These are phyloP conservation scores for Dendrobium huoshanense DNA, from an alignment of 106 monocot genomes.

Conservation along the genomic window DNA sequence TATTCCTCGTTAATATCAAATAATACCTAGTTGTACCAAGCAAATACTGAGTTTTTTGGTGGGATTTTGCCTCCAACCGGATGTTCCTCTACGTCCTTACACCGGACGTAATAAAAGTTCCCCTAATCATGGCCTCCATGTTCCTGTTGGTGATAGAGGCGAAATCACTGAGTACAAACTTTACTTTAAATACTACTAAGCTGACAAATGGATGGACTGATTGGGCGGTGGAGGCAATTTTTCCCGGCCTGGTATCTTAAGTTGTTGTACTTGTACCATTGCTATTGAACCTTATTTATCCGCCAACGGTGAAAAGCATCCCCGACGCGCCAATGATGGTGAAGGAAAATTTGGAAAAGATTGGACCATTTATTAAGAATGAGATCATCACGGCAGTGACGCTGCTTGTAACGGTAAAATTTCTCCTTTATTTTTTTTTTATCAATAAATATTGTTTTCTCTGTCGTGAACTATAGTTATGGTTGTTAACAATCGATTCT, in stretches of 20 bases:
- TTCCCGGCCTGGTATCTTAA: conserved; percentile 86
- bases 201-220: conserved; percentile 94
- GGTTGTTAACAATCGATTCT: background rate
- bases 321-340: conserved; percentile 93
- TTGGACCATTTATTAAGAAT: conserved; percentile 90
- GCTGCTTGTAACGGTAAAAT: conserved; percentile 79
- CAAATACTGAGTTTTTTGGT: too few species aligned
- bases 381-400: conserved; percentile 89
- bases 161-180: conserved; percentile 71
- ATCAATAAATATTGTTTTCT: background rate
- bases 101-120: too few species aligned
- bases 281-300: conserved; percentile 77
- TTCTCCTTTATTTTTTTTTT: background rate
- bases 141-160: conserved; percentile 96
- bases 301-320: conserved; percentile 83
- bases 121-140: conserved; percentile 66
- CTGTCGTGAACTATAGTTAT: background rate
- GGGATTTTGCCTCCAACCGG: too few species aligned
- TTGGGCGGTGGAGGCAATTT: conserved; percentile 88
- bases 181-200: conserved; percentile 56
- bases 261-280: conserved; percentile 56
- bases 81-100: too few species aligned
- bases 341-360: conserved; percentile 70
- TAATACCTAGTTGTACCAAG: too few species aligned
- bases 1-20: too few species aligned